phyloP scores from a whole-genome alignment of 2,329 filamentous ascomycete species.

The Talaromyces piceae region DNA sequence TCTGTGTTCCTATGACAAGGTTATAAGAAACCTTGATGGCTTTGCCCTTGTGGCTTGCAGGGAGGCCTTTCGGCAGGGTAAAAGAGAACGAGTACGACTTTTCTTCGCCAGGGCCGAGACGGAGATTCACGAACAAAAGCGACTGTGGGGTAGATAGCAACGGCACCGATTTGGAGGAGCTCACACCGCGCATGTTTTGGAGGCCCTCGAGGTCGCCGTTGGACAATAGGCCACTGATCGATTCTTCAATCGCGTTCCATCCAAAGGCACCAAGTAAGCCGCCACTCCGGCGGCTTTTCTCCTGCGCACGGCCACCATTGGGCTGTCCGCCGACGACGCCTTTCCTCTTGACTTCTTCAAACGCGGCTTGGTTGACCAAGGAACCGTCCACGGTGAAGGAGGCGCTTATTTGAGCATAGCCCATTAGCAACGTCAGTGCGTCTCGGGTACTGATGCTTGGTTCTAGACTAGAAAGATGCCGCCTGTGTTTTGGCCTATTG shows the following conservation, averaged over 20 bases:
- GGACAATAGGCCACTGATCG: conserved; percentile 79
- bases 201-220: conserved; percentile 84
- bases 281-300: conserved; percentile 55
- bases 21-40: conserved; percentile 92
- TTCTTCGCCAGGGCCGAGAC: conserved; percentile 80
- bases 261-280: conserved; percentile 77
- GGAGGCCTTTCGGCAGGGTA: conserved; percentile 76
- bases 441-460: conserved; percentile 16
- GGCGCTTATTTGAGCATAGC: conserved; percentile 87
- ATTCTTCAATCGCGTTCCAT: conserved; percentile 82
- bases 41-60: conserved; percentile 82
- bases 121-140: conserved; percentile 88
- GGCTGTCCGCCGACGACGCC: conserved; percentile 77
- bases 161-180: conserved; percentile 78
- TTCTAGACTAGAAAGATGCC: conserved; percentile 40
- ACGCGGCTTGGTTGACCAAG: conserved; percentile 77
- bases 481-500: conserved; percentile 26
- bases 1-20: conserved; percentile 83
- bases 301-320: conserved; percentile 51
- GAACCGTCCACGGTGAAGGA: conserved; percentile 90
- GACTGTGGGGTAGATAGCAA: conserved; percentile 93
- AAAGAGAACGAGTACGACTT: conserved; percentile 82
- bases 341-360: conserved; percentile 94
- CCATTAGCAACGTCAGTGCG: conserved; percentile 85
- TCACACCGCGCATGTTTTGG: conserved; percentile 85